Evolutionary conservation across 768 basidiomycete species (phyloP).

Genomic region (Boletus reticuloceps): DNA sequence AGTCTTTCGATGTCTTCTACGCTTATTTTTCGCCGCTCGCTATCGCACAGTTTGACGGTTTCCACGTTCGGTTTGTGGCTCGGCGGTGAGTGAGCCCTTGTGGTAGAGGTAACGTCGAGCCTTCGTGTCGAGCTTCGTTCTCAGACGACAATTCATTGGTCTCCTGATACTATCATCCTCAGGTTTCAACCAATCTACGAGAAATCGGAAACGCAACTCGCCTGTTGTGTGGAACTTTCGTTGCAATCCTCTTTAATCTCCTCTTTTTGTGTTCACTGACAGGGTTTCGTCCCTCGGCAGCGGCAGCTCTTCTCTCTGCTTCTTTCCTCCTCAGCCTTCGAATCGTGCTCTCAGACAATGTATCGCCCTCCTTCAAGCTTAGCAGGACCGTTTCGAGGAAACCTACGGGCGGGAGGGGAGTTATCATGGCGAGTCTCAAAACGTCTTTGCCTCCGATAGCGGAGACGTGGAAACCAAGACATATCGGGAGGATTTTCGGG

Average conservation of each 20-base stretch:
- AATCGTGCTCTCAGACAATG: slow-evolving; percentile 24
- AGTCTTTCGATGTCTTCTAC: slow-evolving; percentile 17
- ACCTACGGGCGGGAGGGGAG: slow-evolving; percentile 20
- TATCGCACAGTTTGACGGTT: neutral
- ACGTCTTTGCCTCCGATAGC: slow-evolving; percentile 2
- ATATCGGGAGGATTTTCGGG: slow-evolving; percentile 16
- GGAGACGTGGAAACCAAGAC: neutral
- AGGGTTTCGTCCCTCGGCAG: slow-evolving; percentile 20
- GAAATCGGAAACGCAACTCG: neutral
- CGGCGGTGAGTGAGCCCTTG: neutral
- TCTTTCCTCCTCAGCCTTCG: slow-evolving; percentile 25
- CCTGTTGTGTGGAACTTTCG: slow-evolving; percentile 7
- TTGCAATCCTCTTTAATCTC: slow-evolving; percentile 14
- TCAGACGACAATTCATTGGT: neutral
- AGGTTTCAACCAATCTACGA: neutral
- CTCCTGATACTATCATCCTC: neutral
- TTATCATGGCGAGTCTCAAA: slow-evolving; percentile 14
- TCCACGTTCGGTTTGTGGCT: neutral
- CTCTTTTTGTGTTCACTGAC: slow-evolving; percentile 23
- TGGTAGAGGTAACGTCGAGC: neutral
- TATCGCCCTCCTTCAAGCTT: slow-evolving; percentile 23
- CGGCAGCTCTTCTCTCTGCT: slow-evolving; percentile 18
- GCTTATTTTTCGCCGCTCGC: slow-evolving; percentile 1
- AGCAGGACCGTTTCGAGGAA: slow-evolving; percentile 20
- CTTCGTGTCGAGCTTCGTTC: neutral